These are phyloP conservation scores for Erythrophleum ivorense DNA, from an alignment of 331 rosid species.

Conservation along the genomic window DNA sequence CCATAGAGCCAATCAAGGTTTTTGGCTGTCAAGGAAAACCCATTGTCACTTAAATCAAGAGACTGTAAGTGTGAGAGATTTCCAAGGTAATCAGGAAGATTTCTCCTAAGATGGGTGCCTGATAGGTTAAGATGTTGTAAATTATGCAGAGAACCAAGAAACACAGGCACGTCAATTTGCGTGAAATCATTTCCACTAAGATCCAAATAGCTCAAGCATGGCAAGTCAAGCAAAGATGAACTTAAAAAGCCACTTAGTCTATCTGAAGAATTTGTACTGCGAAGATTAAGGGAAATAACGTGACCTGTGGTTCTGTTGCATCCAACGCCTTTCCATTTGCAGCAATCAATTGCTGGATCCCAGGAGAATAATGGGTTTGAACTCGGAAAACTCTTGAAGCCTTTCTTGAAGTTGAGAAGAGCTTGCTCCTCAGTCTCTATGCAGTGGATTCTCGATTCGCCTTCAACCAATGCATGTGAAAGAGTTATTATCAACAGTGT, in stretches of 20 bases:
- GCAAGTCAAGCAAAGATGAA: slow-evolving; percentile 24
- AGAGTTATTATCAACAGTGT: not conserved
- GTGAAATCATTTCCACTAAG: slow-evolving; percentile 35
- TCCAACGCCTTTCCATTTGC: slow-evolving; percentile 39
- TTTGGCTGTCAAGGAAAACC: not conserved
- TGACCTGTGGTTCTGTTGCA: slow-evolving; percentile 44
- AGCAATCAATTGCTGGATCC: not conserved
- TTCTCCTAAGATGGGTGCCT: slow-evolving; percentile 18
- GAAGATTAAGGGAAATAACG: slow-evolving; percentile 35
- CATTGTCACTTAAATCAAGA: slow-evolving; percentile 35
- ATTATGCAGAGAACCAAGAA: slow-evolving; percentile 27
- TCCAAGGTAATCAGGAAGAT: slow-evolving; percentile 1
- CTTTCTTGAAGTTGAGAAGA: slow-evolving; percentile 27
- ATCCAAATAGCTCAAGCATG: slow-evolving; percentile 36
- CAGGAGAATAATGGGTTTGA: slow-evolving; percentile 33
- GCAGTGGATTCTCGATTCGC: not conserved
- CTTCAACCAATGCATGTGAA: not conserved
- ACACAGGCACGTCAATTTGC: slow-evolving; percentile 20
- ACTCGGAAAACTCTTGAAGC: not conserved
- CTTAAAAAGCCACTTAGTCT: not conserved
- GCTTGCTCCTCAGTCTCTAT: slow-evolving; percentile 23
- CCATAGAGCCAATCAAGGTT: slow-evolving; percentile 30
- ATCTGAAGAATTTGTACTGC: not conserved
- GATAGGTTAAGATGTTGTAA: slow-evolving; percentile 38
- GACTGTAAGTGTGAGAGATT: slow-evolving; percentile 32